Evolutionary conservation across 306 rosid genomes (phyloP).

Genomic region (Elaeagnus macrophylla): DNA sequence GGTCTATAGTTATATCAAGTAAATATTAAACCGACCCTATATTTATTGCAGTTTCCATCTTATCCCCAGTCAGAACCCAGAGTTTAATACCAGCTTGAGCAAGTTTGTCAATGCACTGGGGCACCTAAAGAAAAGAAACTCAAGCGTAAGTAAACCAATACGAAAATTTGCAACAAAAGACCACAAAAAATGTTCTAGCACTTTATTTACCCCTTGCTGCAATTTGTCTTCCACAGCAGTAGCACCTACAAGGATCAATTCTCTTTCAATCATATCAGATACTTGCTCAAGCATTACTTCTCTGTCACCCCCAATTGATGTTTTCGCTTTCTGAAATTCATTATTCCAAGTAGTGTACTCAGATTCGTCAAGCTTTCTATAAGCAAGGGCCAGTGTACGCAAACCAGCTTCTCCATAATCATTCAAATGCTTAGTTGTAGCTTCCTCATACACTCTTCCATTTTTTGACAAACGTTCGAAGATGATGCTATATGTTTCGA

Average conservation of each 20-base stretch:
- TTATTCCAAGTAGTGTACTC: slow-evolving; percentile 72
- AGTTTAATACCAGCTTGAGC: slow-evolving; percentile 99
- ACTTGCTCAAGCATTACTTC: slow-evolving; percentile 64
- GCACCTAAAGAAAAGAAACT: slow-evolving; percentile 51
- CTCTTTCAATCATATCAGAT: slow-evolving; percentile 76
- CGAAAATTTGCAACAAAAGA: neutral
- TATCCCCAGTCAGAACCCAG: slow-evolving; percentile 98
- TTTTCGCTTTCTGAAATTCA: slow-evolving; percentile 87
- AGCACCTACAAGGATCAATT: slow-evolving; percentile 90
- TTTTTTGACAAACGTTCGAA: slow-evolving; percentile 79
- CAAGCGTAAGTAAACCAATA: slow-evolving; percentile 5
- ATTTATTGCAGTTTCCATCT: slow-evolving; percentile 99
- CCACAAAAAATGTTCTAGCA: slow-evolving; percentile 10
- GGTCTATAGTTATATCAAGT: neutral
- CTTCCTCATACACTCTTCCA: slow-evolving; percentile 66
- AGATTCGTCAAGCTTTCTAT: slow-evolving; percentile 64
- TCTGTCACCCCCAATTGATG: slow-evolving; percentile 71
- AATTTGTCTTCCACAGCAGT: slow-evolving; percentile 97
- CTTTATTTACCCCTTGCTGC: slow-evolving; percentile 72
- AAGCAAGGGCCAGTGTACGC: slow-evolving; percentile 88
- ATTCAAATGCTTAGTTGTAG: slow-evolving; percentile 68
- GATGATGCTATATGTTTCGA: slow-evolving; percentile 59
- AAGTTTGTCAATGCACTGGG: slow-evolving; percentile 96
- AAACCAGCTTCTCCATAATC: slow-evolving; percentile 97
- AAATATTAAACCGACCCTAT: slow-evolving; percentile 58